These are phyloP conservation scores for Puccinia horiana DNA, from an alignment of 1,284 basidiomycete species.

Conservation along the genomic window DNA sequence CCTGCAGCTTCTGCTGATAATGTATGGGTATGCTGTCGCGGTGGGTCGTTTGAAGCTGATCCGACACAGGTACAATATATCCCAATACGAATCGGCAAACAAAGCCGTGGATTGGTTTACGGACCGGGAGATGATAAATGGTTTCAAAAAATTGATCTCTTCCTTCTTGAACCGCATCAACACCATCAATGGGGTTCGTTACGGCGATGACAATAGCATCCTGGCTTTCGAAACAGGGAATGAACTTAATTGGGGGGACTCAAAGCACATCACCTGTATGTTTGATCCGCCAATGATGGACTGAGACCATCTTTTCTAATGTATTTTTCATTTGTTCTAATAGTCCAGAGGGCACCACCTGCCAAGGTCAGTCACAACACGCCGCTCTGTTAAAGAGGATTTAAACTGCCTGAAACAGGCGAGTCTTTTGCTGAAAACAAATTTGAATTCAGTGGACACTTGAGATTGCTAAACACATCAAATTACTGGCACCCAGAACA, in stretches of 20 bases:
- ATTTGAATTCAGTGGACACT: slow-evolving; percentile 44
- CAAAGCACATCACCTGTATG: slow-evolving; percentile 28
- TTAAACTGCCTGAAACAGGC: background rate
- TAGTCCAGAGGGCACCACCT: slow-evolving; percentile 32
- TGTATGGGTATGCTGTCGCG: background rate
- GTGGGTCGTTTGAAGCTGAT: slow-evolving; percentile 27
- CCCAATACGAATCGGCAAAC: slow-evolving; percentile 12
- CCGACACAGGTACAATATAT: slow-evolving; percentile 38
- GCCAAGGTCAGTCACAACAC: slow-evolving; percentile 4
- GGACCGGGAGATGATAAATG: slow-evolving; percentile 19
- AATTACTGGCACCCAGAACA: slow-evolving; percentile 36
- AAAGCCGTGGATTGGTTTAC: slow-evolving; percentile 42
- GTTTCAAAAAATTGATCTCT: slow-evolving; percentile 36
- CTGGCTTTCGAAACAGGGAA: slow-evolving; percentile 43
- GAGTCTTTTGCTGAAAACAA: background rate
- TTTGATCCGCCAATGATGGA: background rate
- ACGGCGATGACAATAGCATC: slow-evolving; percentile 43
- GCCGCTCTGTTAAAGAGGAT: background rate
- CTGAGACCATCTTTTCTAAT: background rate
- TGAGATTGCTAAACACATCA: slow-evolving; percentile 42
- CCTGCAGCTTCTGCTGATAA: background rate
- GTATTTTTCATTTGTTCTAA: background rate
- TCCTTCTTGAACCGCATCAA: slow-evolving; percentile 39
- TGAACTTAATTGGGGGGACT: slow-evolving; percentile 38
- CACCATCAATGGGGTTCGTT: slow-evolving; percentile 32